phyloP scores from a whole-genome alignment of 2,329 filamentous ascomycete species.

The Huntiella moniliformis region DNA sequence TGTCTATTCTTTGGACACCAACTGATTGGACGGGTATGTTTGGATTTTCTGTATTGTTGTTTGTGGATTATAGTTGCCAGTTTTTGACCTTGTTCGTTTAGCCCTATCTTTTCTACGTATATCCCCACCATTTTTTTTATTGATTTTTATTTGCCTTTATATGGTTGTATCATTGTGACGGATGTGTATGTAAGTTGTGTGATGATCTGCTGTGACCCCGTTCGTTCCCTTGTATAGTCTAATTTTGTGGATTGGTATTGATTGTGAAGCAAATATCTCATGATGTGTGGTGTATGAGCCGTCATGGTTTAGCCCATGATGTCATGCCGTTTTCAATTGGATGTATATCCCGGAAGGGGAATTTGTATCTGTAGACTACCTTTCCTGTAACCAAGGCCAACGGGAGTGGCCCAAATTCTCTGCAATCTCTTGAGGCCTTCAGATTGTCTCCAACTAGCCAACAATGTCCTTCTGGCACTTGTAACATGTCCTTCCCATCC shows the following conservation, averaged over 20 bases:
- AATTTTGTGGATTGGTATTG: not conserved
- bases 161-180: not conserved
- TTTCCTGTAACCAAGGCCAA: slow-evolving; percentile 72
- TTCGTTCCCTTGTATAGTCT: not conserved
- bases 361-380: slow-evolving; percentile 42
- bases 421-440: slow-evolving; percentile 65
- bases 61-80: not conserved
- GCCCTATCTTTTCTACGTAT: not conserved
- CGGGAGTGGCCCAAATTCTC: slow-evolving; percentile 70
- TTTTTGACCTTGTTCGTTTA: not conserved
- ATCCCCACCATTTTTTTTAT: not conserved
- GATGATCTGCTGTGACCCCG: too few relatives aligned
- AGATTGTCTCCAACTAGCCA: slow-evolving; percentile 85
- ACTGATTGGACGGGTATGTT: not conserved
- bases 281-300: too few relatives aligned
- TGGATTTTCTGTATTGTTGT: not conserved
- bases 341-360: slow-evolving; percentile 24
- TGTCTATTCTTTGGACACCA: not conserved
- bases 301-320: slow-evolving; percentile 13
- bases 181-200: not conserved
- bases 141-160: not conserved
- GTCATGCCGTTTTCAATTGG: slow-evolving; percentile 29
- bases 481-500: slow-evolving; percentile 12
- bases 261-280: too few relatives aligned
- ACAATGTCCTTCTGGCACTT: slow-evolving; percentile 84